Conservation (phyloP, 2,329 filamentous ascomycete genomes). For the Lecanosticta acicola region DNA sequence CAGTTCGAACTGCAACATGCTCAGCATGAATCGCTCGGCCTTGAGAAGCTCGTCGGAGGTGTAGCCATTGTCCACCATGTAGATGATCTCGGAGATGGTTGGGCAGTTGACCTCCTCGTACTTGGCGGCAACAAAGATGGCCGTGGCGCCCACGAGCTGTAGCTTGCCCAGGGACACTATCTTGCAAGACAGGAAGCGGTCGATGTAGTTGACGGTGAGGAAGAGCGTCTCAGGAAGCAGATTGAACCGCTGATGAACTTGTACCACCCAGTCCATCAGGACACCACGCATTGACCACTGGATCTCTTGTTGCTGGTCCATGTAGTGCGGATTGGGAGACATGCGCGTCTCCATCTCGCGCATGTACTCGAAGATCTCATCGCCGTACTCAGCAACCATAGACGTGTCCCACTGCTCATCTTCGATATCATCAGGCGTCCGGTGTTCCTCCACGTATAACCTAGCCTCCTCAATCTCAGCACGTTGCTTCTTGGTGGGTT, state of each 20-base stretch:
- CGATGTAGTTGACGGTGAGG: conserved; percentile 92
- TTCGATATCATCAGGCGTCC: conserved; percentile 68
- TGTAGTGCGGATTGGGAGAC: conserved; percentile 86
- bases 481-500: conserved; percentile 61
- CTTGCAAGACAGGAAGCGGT: conserved; percentile 91
- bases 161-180: conserved; percentile 91
- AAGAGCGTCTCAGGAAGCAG: conserved; percentile 93
- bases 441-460: conserved; percentile 59
- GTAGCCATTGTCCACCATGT: conserved; percentile 95
- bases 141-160: conserved; percentile 91
- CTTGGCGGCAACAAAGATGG: conserved; percentile 92
- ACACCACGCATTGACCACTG: conserved; percentile 98
- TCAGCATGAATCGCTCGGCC: conserved; percentile 96
- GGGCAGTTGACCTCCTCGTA: conserved; percentile 99
- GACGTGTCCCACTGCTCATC: conserved; percentile 90
- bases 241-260: conserved; percentile 87
- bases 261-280: conserved; percentile 95
- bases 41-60: conserved; percentile 88
- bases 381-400: conserved; percentile 95
- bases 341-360: conserved; percentile 77
- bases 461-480: conserved; percentile 67
- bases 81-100: conserved; percentile 89
- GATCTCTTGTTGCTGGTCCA: conserved; percentile 92
- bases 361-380: conserved; percentile 95
- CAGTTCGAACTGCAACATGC: conserved; percentile 89